Base-by-base conservation (phyloP, 2,329 filamentous ascomycete genomes). In the Aspergillus terreus region DNA sequence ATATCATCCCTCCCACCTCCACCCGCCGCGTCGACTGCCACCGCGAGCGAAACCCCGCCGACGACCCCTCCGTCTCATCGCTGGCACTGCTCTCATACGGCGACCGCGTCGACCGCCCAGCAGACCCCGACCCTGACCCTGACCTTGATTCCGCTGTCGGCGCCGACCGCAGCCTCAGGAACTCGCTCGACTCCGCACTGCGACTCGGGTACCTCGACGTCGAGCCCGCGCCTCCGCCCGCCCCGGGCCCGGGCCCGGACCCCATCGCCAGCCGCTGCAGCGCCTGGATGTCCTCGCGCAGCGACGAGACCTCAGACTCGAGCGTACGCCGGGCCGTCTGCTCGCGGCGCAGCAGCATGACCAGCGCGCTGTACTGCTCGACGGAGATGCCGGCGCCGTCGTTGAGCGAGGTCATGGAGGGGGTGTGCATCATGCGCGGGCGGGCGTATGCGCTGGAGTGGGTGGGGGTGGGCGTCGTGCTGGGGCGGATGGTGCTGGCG, bases 341-440 rank as follows among this genome's bases (percentile, higher is more conserved):
- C 55, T 78, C 76, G 44, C 74, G 65, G 5, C 73, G 69, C 11
- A 78, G 66, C 1, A 78, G 65, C 11, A 70, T 75, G 25, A 76
- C 69, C 2, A 78, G 63, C 0, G 72, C 70, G 51, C 72, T 76
- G 55, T 77, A 77, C 49, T 77, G 73, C 40, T 78, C 75, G 14
- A 75, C 67, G 4, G 75, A 75, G 38, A 75, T 72, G 6, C 64
- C 61, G 27, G 59, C 56, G 45, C 65, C 62, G 41, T 72, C 68
- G 9, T 59, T 60, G 17, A 67, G 47, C 1, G 69, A 71, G 6
- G 59, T 59, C 15, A 68, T 59, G 0, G 69, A 71, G 3, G 66
- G 61, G 4, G 57, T 55, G 47, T 63, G 64, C 47, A 61, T 56
- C 11, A 42, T 19, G 15, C 15, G 40, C 19, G 40, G 40, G 15